Conservation (phyloP, 306 rosid genomes). For the Dalbergia cochinchinensis region DNA sequence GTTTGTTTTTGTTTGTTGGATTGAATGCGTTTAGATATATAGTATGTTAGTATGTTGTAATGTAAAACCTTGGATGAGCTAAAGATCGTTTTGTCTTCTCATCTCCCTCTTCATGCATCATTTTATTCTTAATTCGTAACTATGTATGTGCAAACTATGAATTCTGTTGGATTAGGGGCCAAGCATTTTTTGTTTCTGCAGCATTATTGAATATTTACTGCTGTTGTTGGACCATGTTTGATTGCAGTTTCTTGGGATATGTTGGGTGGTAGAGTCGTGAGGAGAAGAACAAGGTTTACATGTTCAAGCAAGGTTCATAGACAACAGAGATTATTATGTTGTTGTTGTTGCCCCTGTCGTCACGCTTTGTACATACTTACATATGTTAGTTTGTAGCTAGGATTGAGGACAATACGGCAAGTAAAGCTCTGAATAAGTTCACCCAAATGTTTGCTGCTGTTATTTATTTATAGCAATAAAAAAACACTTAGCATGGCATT, state of each 20-base stretch:
- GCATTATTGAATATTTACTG: background rate
- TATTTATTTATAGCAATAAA: background rate
- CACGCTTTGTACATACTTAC: background rate
- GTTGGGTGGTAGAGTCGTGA: slow-evolving; percentile 51
- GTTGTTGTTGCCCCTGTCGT: background rate
- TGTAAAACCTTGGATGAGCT: no score
- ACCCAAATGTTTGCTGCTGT: background rate
- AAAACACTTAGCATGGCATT: no score
- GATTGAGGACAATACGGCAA: background rate
- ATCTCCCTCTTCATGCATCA: background rate
- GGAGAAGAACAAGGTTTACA: background rate
- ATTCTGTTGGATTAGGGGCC: no score
- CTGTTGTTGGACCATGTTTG: background rate
- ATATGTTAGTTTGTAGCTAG: background rate
- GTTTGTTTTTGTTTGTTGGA: background rate
- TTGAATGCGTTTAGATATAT: background rate
- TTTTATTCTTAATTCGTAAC: background rate
- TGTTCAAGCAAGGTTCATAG: background rate
- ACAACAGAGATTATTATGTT: background rate
- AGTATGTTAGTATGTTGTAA: no score
- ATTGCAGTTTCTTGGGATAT: slow-evolving; percentile 66
- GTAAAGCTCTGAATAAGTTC: background rate
- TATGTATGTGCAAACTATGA: background rate
- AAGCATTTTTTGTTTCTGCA: background rate
- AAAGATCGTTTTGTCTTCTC: no score